Percentiles rank a stretch among this genome's conserved stretches.
These are phyloP conservation scores for Phytopythium delawarense DNA, from an alignment of 352 stramenopile species.

Conservation along the genomic window DNA sequence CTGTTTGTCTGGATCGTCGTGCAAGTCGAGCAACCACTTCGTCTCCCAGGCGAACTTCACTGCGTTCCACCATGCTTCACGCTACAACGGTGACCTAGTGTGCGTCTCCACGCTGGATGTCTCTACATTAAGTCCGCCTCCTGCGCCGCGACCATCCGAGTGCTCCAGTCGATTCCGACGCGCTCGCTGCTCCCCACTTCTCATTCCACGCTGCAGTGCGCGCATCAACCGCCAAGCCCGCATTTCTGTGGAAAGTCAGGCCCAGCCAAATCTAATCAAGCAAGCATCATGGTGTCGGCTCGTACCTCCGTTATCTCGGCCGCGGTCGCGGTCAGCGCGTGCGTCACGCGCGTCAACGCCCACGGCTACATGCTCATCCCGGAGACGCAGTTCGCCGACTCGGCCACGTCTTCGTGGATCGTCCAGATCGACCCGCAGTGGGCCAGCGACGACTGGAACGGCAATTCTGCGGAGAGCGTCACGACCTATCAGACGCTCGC, in stretches of 20 bases:
- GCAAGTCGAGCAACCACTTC: not conserved
- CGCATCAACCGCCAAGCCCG: not conserved
- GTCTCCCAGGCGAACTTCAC: not conserved
- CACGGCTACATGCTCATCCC: constrained; percentile 26
- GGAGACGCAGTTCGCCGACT: constrained; percentile 14
- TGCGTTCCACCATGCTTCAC: not conserved
- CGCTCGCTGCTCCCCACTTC: not conserved
- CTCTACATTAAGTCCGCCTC: not conserved
- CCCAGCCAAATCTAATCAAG: not conserved
- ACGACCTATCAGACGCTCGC: constrained; percentile 9
- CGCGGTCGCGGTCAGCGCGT: constrained; percentile 9
- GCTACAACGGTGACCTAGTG: no score
- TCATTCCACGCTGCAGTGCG: not conserved
- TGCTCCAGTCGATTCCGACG: not conserved
- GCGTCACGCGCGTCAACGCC: constrained; percentile 8
- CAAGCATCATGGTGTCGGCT: constrained; percentile 2
- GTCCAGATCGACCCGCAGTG: constrained; percentile 20
- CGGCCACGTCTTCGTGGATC: constrained; percentile 16
- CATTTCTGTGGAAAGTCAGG: not conserved
- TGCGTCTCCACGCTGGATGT: no score
- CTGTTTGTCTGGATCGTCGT: constrained; percentile 1
- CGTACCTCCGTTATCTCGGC: not conserved
- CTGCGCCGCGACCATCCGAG: not conserved
- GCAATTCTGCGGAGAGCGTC: constrained; percentile 12
- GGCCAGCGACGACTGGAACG: constrained; percentile 14